Evolutionary conservation across 2,329 filamentous ascomycete species (phyloP).

Genomic region (Ambrosiella beaveri): DNA sequence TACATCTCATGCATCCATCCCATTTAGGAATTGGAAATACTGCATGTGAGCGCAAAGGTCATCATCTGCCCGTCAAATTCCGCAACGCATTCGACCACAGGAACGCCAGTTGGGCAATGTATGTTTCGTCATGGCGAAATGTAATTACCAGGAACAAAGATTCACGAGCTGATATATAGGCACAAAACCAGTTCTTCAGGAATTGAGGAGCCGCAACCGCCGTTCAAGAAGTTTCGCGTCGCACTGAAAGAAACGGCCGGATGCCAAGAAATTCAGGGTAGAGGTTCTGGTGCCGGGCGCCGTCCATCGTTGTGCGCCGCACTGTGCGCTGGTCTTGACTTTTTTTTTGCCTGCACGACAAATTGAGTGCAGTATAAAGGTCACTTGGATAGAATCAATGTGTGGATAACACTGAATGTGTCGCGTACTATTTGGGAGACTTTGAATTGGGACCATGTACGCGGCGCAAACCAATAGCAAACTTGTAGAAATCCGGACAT

Average conservation of each 20-base stretch:
- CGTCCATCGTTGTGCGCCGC: neutral
- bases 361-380: too few species aligned
- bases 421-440: too few species aligned
- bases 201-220: neutral
- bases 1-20: neutral
- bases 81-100: neutral
- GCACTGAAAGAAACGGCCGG: neutral
- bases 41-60: neutral
- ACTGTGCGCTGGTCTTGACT: neutral
- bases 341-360: neutral
- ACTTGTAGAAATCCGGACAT: neutral
- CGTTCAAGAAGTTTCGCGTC: neutral
- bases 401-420: too few species aligned
- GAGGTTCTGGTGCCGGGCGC: neutral
- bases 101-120: neutral
- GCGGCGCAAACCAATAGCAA: neutral
- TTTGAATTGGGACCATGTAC: too few species aligned
- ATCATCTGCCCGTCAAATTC: neutral
- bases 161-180: neutral
- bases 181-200: neutral
- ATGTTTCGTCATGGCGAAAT: neutral
- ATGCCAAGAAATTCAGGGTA: neutral
- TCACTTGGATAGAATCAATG: too few species aligned
- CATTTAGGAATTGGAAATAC: neutral
- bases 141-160: neutral